Percentiles rank a stretch among this genome's conserved stretches.
Evolutionary conservation across 306 rosid species (phyloP).

Genomic region (Biancaea sappan): DNA sequence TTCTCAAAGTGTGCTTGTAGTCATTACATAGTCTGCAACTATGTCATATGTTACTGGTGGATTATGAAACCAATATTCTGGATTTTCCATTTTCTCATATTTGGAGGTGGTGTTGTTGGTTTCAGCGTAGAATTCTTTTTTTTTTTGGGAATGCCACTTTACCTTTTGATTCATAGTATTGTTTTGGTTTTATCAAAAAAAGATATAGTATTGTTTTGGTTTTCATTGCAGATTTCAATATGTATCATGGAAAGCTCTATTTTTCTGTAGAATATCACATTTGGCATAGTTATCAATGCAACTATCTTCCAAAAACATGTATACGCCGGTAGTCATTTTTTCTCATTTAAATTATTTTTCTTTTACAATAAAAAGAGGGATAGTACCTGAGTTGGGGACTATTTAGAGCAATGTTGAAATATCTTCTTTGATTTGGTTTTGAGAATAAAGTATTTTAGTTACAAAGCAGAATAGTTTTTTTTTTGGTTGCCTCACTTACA

Average conservation of each 20-base stretch:
- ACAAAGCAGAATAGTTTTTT: background rate
- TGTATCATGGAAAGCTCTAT: conserved; percentile 48
- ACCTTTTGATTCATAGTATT: background rate
- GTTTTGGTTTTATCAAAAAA: too few relatives aligned
- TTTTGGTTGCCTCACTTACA: background rate
- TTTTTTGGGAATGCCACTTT: conserved; percentile 4
- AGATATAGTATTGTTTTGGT: too few relatives aligned
- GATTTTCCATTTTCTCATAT: conserved; percentile 51
- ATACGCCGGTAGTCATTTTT: conserved; percentile 23
- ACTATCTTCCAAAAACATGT: conserved; percentile 63
- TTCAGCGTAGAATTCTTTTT: conserved; percentile 19
- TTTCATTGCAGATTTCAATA: conserved; percentile 51
- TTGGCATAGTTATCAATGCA: conserved; percentile 65
- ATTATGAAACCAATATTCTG: conserved; percentile 61
- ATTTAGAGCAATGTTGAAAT: background rate
- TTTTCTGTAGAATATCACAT: conserved; percentile 61
- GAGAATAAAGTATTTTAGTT: background rate
- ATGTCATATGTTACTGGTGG: conserved; percentile 80
- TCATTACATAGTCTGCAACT: conserved; percentile 47
- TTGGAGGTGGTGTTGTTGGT: conserved; percentile 50
- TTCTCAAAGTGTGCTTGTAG: conserved; percentile 54
- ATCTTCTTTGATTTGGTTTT: background rate
- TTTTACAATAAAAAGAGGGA: background rate
- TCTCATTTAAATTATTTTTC: background rate
- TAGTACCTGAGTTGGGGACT: background rate